These are phyloP conservation scores for Polyporus arcularius DNA, from an alignment of 768 basidiomycete species.

Conservation along the genomic window DNA sequence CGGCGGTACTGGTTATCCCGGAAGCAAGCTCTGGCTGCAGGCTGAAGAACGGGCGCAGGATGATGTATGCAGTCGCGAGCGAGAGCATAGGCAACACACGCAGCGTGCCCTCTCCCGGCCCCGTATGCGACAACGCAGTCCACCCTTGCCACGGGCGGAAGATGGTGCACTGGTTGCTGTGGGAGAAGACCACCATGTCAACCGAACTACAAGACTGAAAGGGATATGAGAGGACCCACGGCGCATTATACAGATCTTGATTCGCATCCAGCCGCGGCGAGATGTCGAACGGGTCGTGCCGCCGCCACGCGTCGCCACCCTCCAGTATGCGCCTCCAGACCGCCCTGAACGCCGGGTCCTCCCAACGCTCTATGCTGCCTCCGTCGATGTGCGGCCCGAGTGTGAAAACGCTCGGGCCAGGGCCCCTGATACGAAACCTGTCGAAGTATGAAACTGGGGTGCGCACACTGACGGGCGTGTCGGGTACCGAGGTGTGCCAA, in stretches of 20 bases:
- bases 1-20: not conserved
- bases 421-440: constrained; percentile 69
- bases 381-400: constrained; percentile 67
- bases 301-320: constrained; percentile 47
- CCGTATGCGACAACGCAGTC: constrained; percentile 44
- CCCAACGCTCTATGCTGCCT: constrained; percentile 77
- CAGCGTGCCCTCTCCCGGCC: constrained; percentile 67
- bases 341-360: constrained; percentile 55
- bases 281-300: constrained; percentile 66
- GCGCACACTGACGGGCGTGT: constrained; percentile 45
- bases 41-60: constrained; percentile 78
- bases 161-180: constrained; percentile 27
- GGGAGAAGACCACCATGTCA: not conserved
- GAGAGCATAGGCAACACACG: constrained; percentile 66
- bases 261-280: constrained; percentile 57
- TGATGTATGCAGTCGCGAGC: constrained; percentile 68
- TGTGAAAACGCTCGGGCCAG: constrained; percentile 68
- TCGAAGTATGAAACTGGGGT: constrained; percentile 79
- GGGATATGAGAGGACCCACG: constrained; percentile 40
- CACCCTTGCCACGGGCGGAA: constrained; percentile 69
- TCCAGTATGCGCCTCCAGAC: constrained; percentile 60
- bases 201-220: not conserved
- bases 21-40: constrained; percentile 37
- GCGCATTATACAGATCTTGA: constrained; percentile 62
- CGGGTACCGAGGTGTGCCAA: constrained; percentile 53